Conservation (phyloP, 768 basidiomycete species). For the Artomyces pyxidatus region DNA sequence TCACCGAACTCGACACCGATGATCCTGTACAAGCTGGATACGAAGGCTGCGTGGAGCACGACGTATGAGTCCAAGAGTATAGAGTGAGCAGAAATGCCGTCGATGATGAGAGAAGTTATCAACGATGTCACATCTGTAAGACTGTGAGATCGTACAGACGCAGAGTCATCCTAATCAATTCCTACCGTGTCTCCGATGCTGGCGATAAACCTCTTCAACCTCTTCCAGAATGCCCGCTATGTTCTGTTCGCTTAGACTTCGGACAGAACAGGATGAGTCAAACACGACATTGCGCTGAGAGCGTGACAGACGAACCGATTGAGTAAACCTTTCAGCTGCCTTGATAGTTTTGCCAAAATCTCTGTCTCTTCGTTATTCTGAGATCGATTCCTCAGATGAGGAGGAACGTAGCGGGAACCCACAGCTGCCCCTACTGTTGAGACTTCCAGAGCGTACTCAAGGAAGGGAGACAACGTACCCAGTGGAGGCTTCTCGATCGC, state of each 20-base stretch:
- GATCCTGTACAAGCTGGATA: slow-evolving; percentile 72
- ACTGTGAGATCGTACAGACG: too few relatives aligned
- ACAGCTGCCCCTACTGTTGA: slow-evolving; percentile 22
- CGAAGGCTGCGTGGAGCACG: slow-evolving; percentile 77
- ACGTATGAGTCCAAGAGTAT: slow-evolving; percentile 85
- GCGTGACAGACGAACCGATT: slow-evolving; percentile 53
- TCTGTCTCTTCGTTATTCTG: slow-evolving; percentile 32
- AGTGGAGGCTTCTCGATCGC: too few relatives aligned
- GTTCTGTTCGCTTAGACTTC: slow-evolving; percentile 86
- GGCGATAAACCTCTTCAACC: slow-evolving; percentile 71
- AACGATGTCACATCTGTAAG: slow-evolving; percentile 65
- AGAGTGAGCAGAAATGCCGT: slow-evolving; percentile 72
- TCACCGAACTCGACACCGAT: slow-evolving; percentile 85
- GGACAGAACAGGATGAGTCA: slow-evolving; percentile 1
- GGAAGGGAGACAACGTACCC: too few relatives aligned
- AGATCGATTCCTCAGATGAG: slow-evolving; percentile 54
- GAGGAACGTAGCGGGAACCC: slow-evolving; percentile 80
- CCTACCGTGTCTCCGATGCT: slow-evolving; percentile 70
- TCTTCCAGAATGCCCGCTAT: slow-evolving; percentile 64
- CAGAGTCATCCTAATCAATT: too few relatives aligned
- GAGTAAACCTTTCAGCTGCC: slow-evolving; percentile 79
- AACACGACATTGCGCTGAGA: neutral
- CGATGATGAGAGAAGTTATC: slow-evolving; percentile 66
- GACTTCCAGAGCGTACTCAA: too few relatives aligned
- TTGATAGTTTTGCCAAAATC: slow-evolving; percentile 47